phyloP scores from a whole-genome alignment of 768 basidiomycete genomes.

The Steccherinum ochraceum region DNA sequence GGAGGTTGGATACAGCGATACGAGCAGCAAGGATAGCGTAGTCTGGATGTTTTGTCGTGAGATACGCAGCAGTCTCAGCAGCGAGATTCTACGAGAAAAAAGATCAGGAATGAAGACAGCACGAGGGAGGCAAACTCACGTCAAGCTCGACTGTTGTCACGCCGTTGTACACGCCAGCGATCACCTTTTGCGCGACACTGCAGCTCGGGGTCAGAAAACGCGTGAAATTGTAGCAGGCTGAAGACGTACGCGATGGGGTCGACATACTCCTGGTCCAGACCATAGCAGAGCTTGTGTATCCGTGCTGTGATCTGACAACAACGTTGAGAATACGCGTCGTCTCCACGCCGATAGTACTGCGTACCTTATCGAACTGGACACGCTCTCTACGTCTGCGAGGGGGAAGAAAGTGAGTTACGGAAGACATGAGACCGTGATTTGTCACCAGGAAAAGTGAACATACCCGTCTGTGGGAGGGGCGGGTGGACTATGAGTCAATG shows the following conservation, averaged over 20 bases:
- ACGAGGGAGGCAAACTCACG: conserved; percentile 43
- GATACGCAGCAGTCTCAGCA: conserved; percentile 93
- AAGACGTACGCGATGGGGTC: conserved; percentile 81
- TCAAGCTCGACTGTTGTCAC: conserved; percentile 98
- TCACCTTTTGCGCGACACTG: conserved; percentile 89
- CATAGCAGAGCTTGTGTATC: conserved; percentile 90
- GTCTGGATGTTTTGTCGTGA: conserved; percentile 96
- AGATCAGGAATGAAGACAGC: too few species aligned
- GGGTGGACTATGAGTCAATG: background rate
- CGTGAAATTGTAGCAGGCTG: background rate
- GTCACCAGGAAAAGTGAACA: conserved; percentile 17
- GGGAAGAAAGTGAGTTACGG: conserved; percentile 12
- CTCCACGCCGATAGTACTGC: conserved; percentile 12
- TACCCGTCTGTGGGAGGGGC: conserved; percentile 39
- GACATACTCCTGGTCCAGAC: conserved; percentile 86
- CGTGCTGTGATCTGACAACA: conserved; percentile 75
- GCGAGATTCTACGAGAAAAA: conserved; percentile 72
- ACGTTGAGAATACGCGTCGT: conserved; percentile 5
- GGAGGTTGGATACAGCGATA: conserved; percentile 96
- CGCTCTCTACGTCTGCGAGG: conserved; percentile 81
- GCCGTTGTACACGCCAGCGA: conserved; percentile 88
- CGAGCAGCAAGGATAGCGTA: conserved; percentile 98
- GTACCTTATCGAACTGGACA: conserved; percentile 89
- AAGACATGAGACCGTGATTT: conserved; percentile 2
- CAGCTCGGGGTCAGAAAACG: background rate